These are phyloP conservation scores for Chaetomium cochliodes DNA, from an alignment of 495 filamentous ascomycete species.

Conservation along the genomic window DNA sequence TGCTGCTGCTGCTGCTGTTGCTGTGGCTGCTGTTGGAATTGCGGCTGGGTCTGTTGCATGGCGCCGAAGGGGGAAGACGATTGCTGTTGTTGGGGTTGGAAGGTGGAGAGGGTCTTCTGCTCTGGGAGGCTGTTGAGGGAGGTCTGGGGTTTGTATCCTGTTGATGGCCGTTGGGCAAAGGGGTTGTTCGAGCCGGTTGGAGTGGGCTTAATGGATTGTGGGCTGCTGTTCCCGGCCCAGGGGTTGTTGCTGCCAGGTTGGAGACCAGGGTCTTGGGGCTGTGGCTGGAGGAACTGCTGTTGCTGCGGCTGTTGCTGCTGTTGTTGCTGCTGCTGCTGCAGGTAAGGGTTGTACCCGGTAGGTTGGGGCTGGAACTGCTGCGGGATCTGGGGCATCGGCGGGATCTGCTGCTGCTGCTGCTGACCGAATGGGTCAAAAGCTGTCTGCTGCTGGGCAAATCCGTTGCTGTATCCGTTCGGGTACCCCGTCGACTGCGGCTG, in stretches of 20 bases:
- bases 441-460: constrained; percentile 40
- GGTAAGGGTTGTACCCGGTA: constrained; percentile 77
- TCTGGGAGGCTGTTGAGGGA: constrained; percentile 68
- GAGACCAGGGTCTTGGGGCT: constrained; percentile 57
- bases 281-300: constrained; percentile 54
- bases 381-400: constrained; percentile 50
- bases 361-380: constrained; percentile 66
- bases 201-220: constrained; percentile 56
- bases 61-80: constrained; percentile 32
- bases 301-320: constrained; percentile 51
- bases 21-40: constrained; percentile 34
- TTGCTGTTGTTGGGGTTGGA: constrained; percentile 29
- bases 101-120: constrained; percentile 61
- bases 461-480: constrained; percentile 55
- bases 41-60: constrained; percentile 20
- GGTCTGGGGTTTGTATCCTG: constrained; percentile 49
- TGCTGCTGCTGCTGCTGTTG: constrained; percentile 45
- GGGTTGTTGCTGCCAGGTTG: constrained; percentile 86
- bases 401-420: constrained; percentile 57
- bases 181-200: constrained; percentile 96
- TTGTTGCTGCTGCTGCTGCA: constrained; percentile 51
- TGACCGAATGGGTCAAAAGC: constrained; percentile 52
- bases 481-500: constrained; percentile 61
- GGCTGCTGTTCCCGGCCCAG: constrained; percentile 55
- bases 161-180: constrained; percentile 62